These are phyloP conservation scores for Calonectria montana DNA, from an alignment of 2,329 filamentous ascomycete species.

Conservation along the genomic window DNA sequence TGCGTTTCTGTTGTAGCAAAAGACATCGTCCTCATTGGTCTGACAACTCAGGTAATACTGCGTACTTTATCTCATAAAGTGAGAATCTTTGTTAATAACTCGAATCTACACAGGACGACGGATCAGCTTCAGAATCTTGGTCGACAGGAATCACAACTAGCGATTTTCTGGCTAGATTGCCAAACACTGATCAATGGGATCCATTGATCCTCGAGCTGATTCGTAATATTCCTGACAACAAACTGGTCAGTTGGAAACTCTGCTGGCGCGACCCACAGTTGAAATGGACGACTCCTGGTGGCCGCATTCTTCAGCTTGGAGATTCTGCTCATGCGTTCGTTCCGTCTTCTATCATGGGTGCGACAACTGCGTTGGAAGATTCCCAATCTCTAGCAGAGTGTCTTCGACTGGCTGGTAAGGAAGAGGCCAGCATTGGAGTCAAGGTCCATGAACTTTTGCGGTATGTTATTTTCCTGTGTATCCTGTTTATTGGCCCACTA, in stretches of 20 bases:
- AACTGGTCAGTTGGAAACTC: not conserved
- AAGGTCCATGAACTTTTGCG: not conserved
- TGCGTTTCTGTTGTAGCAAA: not conserved
- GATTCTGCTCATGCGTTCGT: not conserved
- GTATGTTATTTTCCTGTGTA: not conserved
- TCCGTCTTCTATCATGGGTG: not conserved
- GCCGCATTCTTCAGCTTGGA: not conserved
- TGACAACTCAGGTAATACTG: not conserved
- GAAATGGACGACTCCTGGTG: not conserved
- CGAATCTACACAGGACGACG: not conserved
- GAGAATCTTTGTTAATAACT: not conserved
- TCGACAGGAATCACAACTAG: not conserved
- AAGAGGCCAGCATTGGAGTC: not conserved
- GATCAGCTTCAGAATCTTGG: not conserved
- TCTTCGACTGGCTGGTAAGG: not conserved
- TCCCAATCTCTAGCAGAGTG: not conserved
- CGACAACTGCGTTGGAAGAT: not conserved
- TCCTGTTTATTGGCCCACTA: not conserved
- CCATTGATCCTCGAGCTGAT: not conserved
- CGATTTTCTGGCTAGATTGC: not conserved
- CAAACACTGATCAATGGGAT: not conserved
- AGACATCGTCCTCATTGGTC: not conserved
- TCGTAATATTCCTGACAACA: not conserved
- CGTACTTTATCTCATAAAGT: not conserved
- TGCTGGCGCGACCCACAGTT: not conserved